phyloP scores from a whole-genome alignment of 1,139 yeast genomes.

The Suhomyces coccinellae region DNA sequence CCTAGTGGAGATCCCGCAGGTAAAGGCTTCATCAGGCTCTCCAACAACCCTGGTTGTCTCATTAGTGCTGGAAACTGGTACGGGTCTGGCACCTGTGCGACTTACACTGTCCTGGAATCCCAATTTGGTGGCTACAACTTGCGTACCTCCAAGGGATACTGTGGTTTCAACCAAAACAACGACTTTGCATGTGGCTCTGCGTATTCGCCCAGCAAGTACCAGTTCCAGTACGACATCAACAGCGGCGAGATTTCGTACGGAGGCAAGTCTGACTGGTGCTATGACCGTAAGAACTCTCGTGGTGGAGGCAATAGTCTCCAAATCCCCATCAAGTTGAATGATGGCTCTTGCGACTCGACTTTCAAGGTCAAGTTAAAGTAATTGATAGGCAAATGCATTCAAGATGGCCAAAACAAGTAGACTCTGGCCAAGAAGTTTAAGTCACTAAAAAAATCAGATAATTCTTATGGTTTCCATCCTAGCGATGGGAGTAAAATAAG shows the following conservation, averaged over 20 bases:
- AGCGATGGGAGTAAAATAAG: background rate
- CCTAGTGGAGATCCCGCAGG: constrained; percentile 22
- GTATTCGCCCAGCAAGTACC: constrained; percentile 41
- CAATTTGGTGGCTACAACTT: constrained; percentile 73
- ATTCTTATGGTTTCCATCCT: no score
- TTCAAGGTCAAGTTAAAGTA: constrained; percentile 36
- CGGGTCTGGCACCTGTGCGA: constrained; percentile 82
- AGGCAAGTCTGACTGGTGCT: constrained; percentile 64
- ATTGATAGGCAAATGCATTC: background rate
- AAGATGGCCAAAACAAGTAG: no score
- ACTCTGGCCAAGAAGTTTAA: no score
- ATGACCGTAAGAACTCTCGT: constrained; percentile 40
- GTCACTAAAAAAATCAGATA: no score
- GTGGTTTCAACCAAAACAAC: constrained; percentile 51
- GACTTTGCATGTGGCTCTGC: constrained; percentile 36
- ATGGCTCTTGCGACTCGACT: constrained; percentile 38
- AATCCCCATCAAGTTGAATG: constrained; percentile 53
- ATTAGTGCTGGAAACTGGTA: constrained; percentile 88
- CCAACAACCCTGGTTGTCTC: constrained; percentile 68
- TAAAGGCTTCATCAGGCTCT: constrained; percentile 49
- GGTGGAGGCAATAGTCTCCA: constrained; percentile 55
- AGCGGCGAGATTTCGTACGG: constrained; percentile 58
- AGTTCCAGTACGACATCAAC: constrained; percentile 52
- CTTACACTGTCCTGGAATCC: constrained; percentile 52
- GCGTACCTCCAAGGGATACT: constrained; percentile 68